Base-by-base conservation (phyloP, 257 asterid species). In the Fraxinus anomala region DNA sequence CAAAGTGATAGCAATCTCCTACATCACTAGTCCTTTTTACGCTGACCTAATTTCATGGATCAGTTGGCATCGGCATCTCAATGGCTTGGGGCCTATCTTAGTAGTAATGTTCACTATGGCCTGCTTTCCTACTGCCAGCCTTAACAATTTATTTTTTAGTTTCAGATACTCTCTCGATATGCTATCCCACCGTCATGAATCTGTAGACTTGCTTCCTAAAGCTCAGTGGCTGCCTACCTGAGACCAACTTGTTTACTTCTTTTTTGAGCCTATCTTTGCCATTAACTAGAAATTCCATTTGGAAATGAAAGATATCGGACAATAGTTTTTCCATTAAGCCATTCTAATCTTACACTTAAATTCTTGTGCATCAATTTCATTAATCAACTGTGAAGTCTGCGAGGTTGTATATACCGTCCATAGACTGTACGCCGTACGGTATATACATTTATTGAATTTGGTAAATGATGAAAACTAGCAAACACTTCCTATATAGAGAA, bases 401-500 rank as follows among this genome's bases (percentile, higher is more conserved):
- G 16, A 17, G 0, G 59, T 49, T n/a, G 19, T 3, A 14, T 16
- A 16, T 16, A 49, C 59, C n/a, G 16, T 16, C 21, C 21, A 13
- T 12, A 12, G 59, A 13, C 1, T 21, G 3, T 12, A 47, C n/a
- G n/a, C 28, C 0, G 1, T 26, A 26, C n/a, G n/a, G 59, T 16
- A 5, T 19, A 49, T 49, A 49, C 5, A 49, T 5, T 0, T 47
- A 47, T 17, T 47, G n/a, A 47, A 47, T 47, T 14, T 3, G 59
- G 59, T 49, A 49, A 19, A 16, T 37, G 10, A 37, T 6, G 6
- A 6, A 37, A 37, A 37, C 40, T 37, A 37, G 10, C 40, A 37
- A 37, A 37, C 10, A 37, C 10, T 37, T 37, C 97, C 94, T 94
- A 49, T 11, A 16, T 19, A 16, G 21, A 49, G 17, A 49, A 49